Base-by-base conservation (phyloP, 2,329 filamentous ascomycete species). In the Colletotrichum ledebouriae region DNA sequence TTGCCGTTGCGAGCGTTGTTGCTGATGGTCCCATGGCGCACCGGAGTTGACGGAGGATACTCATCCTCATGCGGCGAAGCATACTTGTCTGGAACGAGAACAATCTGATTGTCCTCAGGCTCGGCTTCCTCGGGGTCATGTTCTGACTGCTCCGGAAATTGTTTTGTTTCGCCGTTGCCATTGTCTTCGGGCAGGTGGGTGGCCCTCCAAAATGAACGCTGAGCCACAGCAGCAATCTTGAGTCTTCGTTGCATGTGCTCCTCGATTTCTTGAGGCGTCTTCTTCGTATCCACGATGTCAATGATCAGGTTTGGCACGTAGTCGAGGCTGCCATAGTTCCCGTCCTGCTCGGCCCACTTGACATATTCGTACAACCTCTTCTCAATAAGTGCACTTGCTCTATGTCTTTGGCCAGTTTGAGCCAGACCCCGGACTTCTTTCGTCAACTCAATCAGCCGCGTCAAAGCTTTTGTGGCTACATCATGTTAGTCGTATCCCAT, bases 311-410 rank as follows among this genome's bases (percentile, higher is more conserved):
- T 83, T 12, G 81, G 80, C 2, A 81, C 73, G 34, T 77, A 74
- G 2, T 76, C 73, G 3, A 79, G 72, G 44, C 77, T 70, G 6
- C 71, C 69, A 70, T 79, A 82, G 25, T 75, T 75, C 17, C 79
- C 81, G 41, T 83, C 81, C 13, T 77, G 74, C n/a, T 79, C 78
- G 1, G 81, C 79, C 81, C 81, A 83, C 20, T 70, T 73, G n/a
- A 80, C 57, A 58, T 79, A 82, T 42, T 72, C 73, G 29, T 77
- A 75, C 1, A 83, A 63, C 13, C 76, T 74, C 53, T 73, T 77
- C 53, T 78, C 78, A 58, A 83, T 78, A 29, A 78, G 71, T 0
- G 42, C 52, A 0, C 79, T 72, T 4, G 77, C 75, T 53, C 77
- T 80, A 10, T 72, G 68, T 11, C 74, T 73, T 13, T 76, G 72